Evolutionary conservation across 2,329 filamentous ascomycete species (phyloP).

Genomic region (Gremmenia infestans): DNA sequence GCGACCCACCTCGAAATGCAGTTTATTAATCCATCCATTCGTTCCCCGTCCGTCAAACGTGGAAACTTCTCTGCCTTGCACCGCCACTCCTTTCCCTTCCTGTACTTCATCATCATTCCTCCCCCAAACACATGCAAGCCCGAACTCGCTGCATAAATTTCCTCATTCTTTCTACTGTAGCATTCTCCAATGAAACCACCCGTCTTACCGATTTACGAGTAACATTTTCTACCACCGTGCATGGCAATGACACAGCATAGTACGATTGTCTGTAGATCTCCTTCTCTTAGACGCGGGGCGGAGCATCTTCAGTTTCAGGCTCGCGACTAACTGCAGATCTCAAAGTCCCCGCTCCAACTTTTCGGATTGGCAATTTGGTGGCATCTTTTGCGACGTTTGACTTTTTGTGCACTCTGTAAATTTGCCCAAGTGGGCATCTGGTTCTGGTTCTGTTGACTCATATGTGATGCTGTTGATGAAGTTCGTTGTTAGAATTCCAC

Average conservation of each 20-base stretch:
- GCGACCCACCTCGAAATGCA: background rate
- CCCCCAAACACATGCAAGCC: too few species aligned
- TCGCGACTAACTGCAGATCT: background rate
- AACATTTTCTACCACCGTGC: background rate
- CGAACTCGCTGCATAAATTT: background rate
- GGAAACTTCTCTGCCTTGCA: background rate
- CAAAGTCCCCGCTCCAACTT: too few species aligned
- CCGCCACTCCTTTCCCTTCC: background rate
- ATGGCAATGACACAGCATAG: background rate
- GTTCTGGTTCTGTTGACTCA: too few species aligned
- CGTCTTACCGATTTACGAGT: background rate
- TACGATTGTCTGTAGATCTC: slow-evolving; percentile 1
- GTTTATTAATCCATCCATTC: too few species aligned
- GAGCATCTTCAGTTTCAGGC: background rate
- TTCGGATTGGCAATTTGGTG: too few species aligned
- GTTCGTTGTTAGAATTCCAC: too few species aligned
- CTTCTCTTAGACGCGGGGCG: background rate
- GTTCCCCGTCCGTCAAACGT: background rate
- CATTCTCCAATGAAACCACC: background rate
- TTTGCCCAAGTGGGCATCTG: too few species aligned
- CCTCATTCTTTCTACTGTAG: background rate
- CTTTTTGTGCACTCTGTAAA: too few species aligned
- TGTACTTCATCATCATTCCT: too few species aligned
- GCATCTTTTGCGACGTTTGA: too few species aligned
- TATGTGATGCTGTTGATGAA: too few species aligned